Conservation (phyloP, 1,139 yeast genomes). For the Candida albicans region DNA sequence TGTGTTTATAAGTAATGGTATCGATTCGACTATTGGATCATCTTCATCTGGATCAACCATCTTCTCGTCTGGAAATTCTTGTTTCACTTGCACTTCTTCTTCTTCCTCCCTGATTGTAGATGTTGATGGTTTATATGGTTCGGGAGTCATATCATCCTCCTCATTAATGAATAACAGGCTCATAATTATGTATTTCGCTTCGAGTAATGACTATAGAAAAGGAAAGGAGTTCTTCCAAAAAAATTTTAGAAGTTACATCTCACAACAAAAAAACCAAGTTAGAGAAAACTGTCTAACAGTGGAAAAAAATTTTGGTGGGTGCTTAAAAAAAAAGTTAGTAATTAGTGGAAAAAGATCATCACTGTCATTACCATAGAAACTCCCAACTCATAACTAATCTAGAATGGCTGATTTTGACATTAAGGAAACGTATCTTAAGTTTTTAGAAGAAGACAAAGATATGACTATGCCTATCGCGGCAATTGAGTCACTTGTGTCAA, state of each 20-base stretch:
- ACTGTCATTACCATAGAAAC: too few relatives aligned
- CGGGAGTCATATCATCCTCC: conserved; percentile 10
- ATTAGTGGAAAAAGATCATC: background rate
- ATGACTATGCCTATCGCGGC: conserved; percentile 99
- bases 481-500: conserved; percentile 86
- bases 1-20: conserved; percentile 56
- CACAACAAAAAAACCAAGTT: background rate
- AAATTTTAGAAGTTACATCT: background rate
- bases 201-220: background rate
- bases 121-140: conserved; percentile 9
- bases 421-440: conserved; percentile 73
- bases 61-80: conserved; percentile 3
- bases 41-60: conserved; percentile 37
- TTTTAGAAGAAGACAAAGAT: conserved; percentile 82
- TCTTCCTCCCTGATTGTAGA: conserved; percentile 12
- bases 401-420: conserved; percentile 57
- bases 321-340: too few relatives aligned
- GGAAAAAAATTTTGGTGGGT: background rate
- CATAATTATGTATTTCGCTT: conserved; percentile 1
- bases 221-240: background rate
- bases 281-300: background rate
- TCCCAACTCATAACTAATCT: too few relatives aligned
- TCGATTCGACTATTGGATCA: conserved; percentile 76
- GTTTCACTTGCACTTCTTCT: conserved; percentile 7
- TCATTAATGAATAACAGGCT: conserved; percentile 15